phyloP scores from a whole-genome alignment of 345 rosid species.

The Eucalyptus leucophloia region DNA sequence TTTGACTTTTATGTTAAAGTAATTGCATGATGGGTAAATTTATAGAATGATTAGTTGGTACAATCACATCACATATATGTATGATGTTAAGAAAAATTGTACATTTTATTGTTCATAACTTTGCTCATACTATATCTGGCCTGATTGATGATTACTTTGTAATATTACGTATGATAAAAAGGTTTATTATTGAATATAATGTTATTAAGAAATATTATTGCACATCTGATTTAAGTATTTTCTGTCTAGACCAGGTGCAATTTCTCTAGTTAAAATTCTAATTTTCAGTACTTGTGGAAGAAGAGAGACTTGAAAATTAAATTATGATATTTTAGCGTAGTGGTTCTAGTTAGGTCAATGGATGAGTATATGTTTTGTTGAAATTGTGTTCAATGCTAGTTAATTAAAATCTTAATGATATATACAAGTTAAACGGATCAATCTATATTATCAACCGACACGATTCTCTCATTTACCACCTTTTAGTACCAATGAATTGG shows the following conservation, averaged over 20 bases:
- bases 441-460: not conserved
- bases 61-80: too few species aligned
- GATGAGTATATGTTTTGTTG: not conserved
- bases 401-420: not conserved
- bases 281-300: not conserved
- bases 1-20: not conserved
- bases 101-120: not conserved
- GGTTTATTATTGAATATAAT: not conserved
- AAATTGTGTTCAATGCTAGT: not conserved
- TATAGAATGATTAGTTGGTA: not conserved
- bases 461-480: not conserved
- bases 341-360: not conserved
- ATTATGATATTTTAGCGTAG: not conserved
- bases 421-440: not conserved
- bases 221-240: not conserved
- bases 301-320: not conserved
- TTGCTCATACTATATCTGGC: not conserved
- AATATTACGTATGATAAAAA: not conserved
- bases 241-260: accelerated
- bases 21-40: not conserved
- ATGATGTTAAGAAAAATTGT: not conserved
- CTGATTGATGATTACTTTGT: not conserved
- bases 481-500: not conserved
- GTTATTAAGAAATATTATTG: not conserved
- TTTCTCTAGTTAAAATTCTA: not conserved